Evolutionary conservation across 2,329 filamentous ascomycete genomes (phyloP).

Genomic region (Thelonectria olida): DNA sequence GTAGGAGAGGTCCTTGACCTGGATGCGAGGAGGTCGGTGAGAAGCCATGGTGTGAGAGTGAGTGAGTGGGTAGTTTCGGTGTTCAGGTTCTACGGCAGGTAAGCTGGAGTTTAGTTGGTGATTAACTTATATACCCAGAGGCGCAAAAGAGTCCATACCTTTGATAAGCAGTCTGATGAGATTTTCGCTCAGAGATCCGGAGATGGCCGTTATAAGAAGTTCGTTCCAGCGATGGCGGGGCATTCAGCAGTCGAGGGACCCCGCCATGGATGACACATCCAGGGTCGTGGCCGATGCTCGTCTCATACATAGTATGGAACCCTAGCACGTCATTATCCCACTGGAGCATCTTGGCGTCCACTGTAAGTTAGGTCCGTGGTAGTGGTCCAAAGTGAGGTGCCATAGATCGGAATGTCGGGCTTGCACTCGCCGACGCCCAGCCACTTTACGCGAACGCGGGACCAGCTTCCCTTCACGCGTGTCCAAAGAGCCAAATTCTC

Average conservation of each 20-base stretch:
- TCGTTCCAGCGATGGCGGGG: not conserved
- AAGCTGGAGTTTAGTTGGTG: not conserved
- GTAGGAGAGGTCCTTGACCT: conserved; percentile 83
- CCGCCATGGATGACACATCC: not conserved
- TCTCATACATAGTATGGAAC: not conserved
- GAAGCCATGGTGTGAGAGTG: conserved; percentile 39
- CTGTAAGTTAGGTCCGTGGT: not conserved
- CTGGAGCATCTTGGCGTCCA: no score
- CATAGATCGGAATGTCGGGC: not conserved
- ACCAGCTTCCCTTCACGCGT: conserved; percentile 33
- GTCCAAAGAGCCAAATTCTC: conserved; percentile 15
- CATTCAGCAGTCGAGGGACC: not conserved
- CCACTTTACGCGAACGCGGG: conserved; percentile 42
- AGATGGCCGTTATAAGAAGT: not conserved
- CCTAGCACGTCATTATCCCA: not conserved
- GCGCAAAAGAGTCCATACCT: no score
- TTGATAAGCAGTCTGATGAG: not conserved
- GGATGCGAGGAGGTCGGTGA: conserved; percentile 66
- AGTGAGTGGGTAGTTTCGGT: not conserved
- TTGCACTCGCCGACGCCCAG: conserved; percentile 18
- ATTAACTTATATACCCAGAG: no score
- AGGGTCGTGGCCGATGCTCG: not conserved
- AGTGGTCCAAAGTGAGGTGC: not conserved
- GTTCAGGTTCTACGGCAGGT: not conserved
- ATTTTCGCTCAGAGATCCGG: not conserved